Conservation (phyloP, 208 protist species). For the Polymyxa betae region DNA sequence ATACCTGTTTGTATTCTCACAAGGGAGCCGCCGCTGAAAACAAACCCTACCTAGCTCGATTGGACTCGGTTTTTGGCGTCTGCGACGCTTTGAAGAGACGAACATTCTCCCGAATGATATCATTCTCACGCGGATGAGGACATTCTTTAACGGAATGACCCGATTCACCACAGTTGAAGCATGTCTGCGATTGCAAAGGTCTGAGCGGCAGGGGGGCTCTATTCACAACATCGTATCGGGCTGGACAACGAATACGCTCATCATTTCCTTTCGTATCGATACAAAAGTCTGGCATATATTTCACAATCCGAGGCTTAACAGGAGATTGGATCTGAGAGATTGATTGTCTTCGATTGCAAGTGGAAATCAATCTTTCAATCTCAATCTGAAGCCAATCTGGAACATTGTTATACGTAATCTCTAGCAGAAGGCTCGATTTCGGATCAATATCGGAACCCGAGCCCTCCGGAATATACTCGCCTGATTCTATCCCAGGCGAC, state of each 20-base stretch:
- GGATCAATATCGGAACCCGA: too few species aligned
- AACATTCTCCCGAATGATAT: slow-evolving; percentile 22
- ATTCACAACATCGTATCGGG: slow-evolving; percentile 19
- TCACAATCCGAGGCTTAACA: background rate
- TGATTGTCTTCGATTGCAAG: background rate
- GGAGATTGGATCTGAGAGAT: background rate
- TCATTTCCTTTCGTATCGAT: background rate
- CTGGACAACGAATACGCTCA: background rate
- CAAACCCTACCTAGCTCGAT: background rate
- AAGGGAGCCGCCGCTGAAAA: background rate
- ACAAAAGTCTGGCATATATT: background rate
- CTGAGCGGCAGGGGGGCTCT: background rate
- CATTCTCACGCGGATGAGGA: background rate
- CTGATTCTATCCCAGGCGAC: too few species aligned
- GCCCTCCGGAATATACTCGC: too few species aligned
- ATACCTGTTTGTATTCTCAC: background rate
- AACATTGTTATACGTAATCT: background rate
- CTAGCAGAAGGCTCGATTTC: too few species aligned
- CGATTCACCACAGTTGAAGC: slow-evolving; percentile 32
- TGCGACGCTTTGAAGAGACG: background rate
- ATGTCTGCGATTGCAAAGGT: background rate
- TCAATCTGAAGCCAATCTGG: background rate
- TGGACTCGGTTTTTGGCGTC: background rate
- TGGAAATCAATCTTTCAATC: background rate
- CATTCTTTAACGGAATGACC: background rate